Evolutionary conservation across 495 filamentous ascomycete genomes (phyloP), one percentile per base, ranked within the genome.

Genomic region (Penicillium crystallinum): DNA sequence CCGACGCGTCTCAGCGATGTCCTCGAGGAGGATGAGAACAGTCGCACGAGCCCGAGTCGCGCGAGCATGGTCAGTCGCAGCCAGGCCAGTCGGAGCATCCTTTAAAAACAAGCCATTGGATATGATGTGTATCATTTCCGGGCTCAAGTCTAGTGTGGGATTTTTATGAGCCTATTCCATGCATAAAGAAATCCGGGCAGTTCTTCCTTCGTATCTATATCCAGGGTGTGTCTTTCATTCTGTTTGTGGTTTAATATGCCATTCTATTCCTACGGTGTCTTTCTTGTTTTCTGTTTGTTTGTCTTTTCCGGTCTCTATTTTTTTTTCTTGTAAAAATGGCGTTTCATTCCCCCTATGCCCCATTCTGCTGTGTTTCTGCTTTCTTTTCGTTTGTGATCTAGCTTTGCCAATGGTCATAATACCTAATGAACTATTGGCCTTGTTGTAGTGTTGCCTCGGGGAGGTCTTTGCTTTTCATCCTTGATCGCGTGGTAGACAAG

Each of bases 1-100:
- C 92, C 92, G 0, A 97, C 92, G 3, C 76, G 93, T 46, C 72
- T 98, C 50, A 97, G 93, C 64, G 93, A 98, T 74, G 91, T 98
- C 10, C 77, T 93, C 9, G 93, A 98, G 44, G 78, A 81, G 51
- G 79, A 82, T 54, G 79, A 82, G 57, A 72, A 70, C 47, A 82
- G 81, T 52, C 69, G 81, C 36, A 83, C 81, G 31, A 84, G 74
- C 56, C 75, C 77, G 6, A 79, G 77, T 55, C 75, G 78, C 38
- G 81, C 80, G 17, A 82, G 81, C 42, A 58, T 64, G 40, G 69
- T 67, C 1, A 72, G 69, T 38, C 65, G 70, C 34, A 70, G 72
- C 56, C 53, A 18, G 22, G 43, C 47, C 41, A 42, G 48, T 4
- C 10, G 25, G 14, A 31, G 34, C 33, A 36, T 47, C 39, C 49